Percentiles rank a stretch among this genome's conserved stretches.
These are phyloP conservation scores for Calocybe gangraenosa DNA, from an alignment of 768 basidiomycete genomes.

Conservation along the genomic window DNA sequence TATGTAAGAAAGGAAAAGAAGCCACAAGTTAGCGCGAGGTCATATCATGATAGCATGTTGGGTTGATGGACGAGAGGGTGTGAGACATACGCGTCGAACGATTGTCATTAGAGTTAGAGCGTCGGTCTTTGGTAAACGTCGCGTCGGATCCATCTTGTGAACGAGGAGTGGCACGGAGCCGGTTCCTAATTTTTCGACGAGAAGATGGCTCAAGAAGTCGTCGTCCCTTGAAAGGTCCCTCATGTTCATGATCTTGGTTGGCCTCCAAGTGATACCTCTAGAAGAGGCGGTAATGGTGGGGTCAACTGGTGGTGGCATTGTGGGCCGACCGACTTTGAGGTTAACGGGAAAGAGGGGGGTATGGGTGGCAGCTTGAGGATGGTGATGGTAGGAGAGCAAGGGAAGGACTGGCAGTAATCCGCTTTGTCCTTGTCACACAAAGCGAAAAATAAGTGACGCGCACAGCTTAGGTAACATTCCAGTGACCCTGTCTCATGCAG, in stretches of 20 bases:
- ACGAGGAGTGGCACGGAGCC: constrained; percentile 76
- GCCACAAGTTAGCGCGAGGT: constrained; percentile 23
- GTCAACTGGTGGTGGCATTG: constrained; percentile 27
- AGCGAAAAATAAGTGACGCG: constrained; percentile 16
- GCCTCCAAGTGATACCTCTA: constrained; percentile 56
- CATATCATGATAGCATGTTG: constrained; percentile 19
- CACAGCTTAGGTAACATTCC: constrained; percentile 21
- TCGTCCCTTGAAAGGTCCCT: constrained; percentile 87
- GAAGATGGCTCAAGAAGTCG: constrained; percentile 85
- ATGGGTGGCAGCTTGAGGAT: constrained; percentile 16
- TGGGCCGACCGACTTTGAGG: constrained; percentile 15
- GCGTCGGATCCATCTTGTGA: constrained; percentile 84
- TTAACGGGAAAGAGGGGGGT: constrained; percentile 15
- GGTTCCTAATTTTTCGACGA: constrained; percentile 86
- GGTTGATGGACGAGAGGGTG: constrained; percentile 14
- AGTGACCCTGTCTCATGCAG: not conserved
- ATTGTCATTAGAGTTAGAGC: constrained; percentile 63
- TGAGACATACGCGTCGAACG: constrained; percentile 67
- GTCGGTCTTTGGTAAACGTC: constrained; percentile 74
- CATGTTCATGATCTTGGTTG: constrained; percentile 89
- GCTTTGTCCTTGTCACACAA: constrained; percentile 11
- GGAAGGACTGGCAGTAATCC: constrained; percentile 7
- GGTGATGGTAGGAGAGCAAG: constrained; percentile 2
- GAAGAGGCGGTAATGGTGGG: constrained; percentile 19
- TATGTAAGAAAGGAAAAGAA: too few relatives aligned